phyloP scores from a whole-genome alignment of 257 asterid genomes.

The Nicotiana paniculata region DNA sequence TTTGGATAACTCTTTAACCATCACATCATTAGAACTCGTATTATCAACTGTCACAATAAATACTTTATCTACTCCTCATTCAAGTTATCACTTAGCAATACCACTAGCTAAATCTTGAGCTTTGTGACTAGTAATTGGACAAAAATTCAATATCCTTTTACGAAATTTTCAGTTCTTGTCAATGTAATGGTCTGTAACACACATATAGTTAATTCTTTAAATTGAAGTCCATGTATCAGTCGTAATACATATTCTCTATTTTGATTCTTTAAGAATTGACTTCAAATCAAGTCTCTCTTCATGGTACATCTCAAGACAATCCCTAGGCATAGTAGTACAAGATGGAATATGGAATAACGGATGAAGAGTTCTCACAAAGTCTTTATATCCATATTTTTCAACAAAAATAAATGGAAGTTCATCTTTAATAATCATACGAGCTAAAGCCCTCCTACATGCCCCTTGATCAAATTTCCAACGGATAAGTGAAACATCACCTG shows the following conservation, averaged over 20 bases:
- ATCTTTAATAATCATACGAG: conserved; percentile 3
- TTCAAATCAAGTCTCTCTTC: background rate
- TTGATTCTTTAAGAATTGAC: background rate
- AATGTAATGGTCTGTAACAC: background rate
- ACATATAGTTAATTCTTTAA: background rate
- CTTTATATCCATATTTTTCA: background rate
- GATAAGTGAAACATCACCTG: no score
- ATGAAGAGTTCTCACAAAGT: background rate
- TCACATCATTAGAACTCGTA: no score
- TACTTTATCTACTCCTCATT: no score
- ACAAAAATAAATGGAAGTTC: conserved; percentile 5
- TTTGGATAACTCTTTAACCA: no score
- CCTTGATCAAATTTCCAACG: no score
- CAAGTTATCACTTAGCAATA: no score
- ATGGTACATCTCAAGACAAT: background rate
- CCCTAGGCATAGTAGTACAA: background rate
- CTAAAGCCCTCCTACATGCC: background rate
- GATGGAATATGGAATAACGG: conserved; percentile 9
- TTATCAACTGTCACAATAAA: no score
- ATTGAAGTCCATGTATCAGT: conserved; percentile 10
- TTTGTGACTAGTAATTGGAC: no score
- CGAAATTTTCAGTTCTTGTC: background rate
- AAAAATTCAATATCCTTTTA: no score
- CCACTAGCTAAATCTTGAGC: no score
- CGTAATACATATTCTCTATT: background rate